phyloP scores from a whole-genome alignment of 2,329 filamentous ascomycete genomes.

The Neospermospora avenae region DNA sequence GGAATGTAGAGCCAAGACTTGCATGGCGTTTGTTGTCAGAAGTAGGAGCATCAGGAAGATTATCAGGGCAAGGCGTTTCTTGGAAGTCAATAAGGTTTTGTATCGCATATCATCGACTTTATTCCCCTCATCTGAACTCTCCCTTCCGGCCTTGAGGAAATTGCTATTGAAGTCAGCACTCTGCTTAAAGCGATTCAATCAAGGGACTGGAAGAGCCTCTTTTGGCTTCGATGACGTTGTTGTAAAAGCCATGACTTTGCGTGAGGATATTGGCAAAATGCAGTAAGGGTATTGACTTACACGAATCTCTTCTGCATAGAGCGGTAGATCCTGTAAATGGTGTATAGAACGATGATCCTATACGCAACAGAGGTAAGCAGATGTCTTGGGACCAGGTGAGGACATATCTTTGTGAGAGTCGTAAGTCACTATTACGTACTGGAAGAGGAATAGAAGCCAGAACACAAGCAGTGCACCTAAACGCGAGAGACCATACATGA shows the following conservation, averaged over 20 bases:
- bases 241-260: neutral
- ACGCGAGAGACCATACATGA: slow-evolving; percentile 41
- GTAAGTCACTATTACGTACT: too few relatives aligned
- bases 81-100: neutral
- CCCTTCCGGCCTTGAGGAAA: neutral
- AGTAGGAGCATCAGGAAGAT: neutral
- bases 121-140: neutral
- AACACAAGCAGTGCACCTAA: slow-evolving; percentile 45
- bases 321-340: slow-evolving; percentile 34
- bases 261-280: too few relatives aligned
- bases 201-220: too few relatives aligned
- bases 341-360: slow-evolving; percentile 41
- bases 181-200: neutral
- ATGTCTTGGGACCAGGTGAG: too few relatives aligned
- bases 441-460: slow-evolving; percentile 41
- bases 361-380: too few relatives aligned
- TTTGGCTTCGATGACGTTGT: too few relatives aligned
- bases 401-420: too few relatives aligned
- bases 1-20: neutral
- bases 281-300: neutral
- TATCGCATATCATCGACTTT: neutral
- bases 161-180: neutral
- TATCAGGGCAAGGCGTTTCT: neutral
- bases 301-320: neutral
- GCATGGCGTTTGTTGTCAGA: neutral